Percentiles rank a stretch among this genome's conserved stretches.
phyloP scores from a whole-genome alignment of 1,284 basidiomycete species.

The Paramarasmius palmivorus region DNA sequence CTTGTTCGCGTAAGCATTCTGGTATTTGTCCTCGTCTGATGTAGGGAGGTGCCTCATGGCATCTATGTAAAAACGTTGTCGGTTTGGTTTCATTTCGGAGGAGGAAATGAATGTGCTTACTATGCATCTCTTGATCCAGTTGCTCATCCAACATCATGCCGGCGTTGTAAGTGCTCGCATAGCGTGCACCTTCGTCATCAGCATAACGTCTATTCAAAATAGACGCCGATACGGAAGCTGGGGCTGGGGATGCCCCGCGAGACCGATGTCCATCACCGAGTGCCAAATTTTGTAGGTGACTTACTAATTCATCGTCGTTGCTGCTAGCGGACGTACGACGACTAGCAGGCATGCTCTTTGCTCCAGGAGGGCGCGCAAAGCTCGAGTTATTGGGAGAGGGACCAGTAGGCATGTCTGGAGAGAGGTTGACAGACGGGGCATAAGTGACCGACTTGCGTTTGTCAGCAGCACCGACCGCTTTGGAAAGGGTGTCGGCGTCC shows the following conservation, averaged over 20 bases:
- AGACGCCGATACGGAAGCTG: conserved; percentile 48
- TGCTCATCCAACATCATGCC: conserved; percentile 90
- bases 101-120: conserved; percentile 42
- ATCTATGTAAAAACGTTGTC: conserved; percentile 47
- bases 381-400: conserved; percentile 34
- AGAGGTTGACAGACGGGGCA: conserved; percentile 71
- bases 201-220: conserved; percentile 49
- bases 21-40: conserved; percentile 89
- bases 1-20: conserved; percentile 61
- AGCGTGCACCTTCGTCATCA: conserved; percentile 55
- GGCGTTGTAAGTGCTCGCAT: conserved; percentile 68
- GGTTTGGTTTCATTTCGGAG: conserved; percentile 3
- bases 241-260: conserved; percentile 50
- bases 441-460: conserved; percentile 88
- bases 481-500: conserved; percentile 61
- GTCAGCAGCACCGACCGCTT: conserved; percentile 65
- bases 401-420: conserved; percentile 57
- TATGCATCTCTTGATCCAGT: conserved; percentile 88
- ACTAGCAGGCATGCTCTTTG: conserved; percentile 87
- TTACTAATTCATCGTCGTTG: conserved; percentile 77
- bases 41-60: conserved; percentile 91
- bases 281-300: conserved; percentile 68
- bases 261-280: conserved; percentile 60
- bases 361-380: conserved; percentile 66
- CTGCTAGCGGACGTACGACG: conserved; percentile 80